Evolutionary conservation across 2,329 filamentous ascomycete species (phyloP).

Genomic region (Trichoderma sp.): DNA sequence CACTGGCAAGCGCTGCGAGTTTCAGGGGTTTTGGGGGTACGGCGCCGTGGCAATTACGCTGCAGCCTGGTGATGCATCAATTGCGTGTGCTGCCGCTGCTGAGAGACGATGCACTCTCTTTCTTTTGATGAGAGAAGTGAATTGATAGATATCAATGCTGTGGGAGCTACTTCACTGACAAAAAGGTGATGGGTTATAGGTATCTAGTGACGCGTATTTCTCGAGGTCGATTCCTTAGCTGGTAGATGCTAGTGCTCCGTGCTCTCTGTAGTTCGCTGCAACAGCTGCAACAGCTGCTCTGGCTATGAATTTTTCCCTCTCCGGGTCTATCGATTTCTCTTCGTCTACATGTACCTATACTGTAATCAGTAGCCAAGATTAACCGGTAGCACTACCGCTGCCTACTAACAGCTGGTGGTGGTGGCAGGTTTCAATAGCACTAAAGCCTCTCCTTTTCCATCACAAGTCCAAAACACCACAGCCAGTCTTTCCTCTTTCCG

Average conservation of each 20-base stretch:
- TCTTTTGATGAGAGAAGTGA: no score
- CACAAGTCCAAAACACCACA: constrained; percentile 12
- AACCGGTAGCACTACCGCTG: not conserved
- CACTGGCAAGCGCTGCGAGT: constrained; percentile 6
- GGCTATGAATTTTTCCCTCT: not conserved
- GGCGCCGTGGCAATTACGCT: not conserved
- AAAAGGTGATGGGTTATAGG: not conserved
- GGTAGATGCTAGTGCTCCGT: not conserved
- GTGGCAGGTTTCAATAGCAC: not conserved
- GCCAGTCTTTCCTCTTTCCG: constrained; percentile 4
- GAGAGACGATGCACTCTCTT: not conserved
- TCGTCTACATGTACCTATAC: not conserved
- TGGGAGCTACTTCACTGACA: not conserved
- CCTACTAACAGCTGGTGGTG: not conserved
- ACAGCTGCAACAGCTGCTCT: not conserved
- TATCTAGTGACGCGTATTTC: not conserved
- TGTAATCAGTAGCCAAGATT: not conserved
- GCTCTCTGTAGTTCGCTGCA: not conserved
- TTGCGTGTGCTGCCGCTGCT: not conserved
- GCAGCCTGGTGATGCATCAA: not conserved
- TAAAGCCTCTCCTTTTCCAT: not conserved
- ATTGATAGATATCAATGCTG: not conserved
- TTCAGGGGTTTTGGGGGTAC: constrained; percentile 16
- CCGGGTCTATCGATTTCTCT: not conserved
- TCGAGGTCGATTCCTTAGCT: not conserved